A percentile compares a stretch with the other conserved stretches of the same genome.
Conservation (phyloP, 2,329 filamentous ascomycete species). For the Fusarium illudens region DNA sequence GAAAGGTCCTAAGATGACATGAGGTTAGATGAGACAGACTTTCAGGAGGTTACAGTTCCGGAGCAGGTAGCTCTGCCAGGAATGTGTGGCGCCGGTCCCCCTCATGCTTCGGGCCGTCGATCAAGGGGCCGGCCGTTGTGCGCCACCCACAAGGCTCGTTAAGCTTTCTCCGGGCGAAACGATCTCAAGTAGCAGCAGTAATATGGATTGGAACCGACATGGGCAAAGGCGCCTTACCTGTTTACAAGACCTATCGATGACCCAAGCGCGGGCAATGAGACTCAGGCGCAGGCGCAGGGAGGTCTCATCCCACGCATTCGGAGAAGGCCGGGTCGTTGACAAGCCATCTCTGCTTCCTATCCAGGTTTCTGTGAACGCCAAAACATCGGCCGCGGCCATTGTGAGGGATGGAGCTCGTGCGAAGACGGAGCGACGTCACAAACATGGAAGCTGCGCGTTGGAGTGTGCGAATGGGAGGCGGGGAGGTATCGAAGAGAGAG, state of each 20-base stretch:
- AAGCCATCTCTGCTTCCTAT: constrained; percentile 52
- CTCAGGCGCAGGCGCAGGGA: constrained; percentile 41
- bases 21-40: constrained; percentile 38
- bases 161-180: constrained; percentile 24
- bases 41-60: constrained; percentile 28
- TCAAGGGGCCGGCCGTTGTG: constrained; percentile 38
- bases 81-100: constrained; percentile 38
- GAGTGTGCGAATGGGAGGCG: constrained; percentile 17
- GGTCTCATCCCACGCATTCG: constrained; percentile 40
- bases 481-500: constrained; percentile 19
- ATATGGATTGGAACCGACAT: constrained; percentile 1
- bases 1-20: constrained; percentile 24
- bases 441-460: constrained; percentile 60
- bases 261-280: constrained; percentile 48
- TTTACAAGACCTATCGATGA: constrained; percentile 35
- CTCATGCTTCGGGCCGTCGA: constrained; percentile 34
- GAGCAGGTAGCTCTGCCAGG: constrained; percentile 20
- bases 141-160: constrained; percentile 34
- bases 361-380: constrained; percentile 54
- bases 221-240: constrained; percentile 26
- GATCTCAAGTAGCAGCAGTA: constrained; percentile 1
- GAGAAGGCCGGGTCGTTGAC: constrained; percentile 46
- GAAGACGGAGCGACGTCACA: constrained; percentile 53
- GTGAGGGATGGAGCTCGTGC: constrained; percentile 57
- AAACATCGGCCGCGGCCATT: constrained; percentile 64